A percentile compares a stretch with the other conserved stretches of the same genome.
phyloP scores from a whole-genome alignment of 2,329 filamentous ascomycete species.

The Botrytis squamosa region DNA sequence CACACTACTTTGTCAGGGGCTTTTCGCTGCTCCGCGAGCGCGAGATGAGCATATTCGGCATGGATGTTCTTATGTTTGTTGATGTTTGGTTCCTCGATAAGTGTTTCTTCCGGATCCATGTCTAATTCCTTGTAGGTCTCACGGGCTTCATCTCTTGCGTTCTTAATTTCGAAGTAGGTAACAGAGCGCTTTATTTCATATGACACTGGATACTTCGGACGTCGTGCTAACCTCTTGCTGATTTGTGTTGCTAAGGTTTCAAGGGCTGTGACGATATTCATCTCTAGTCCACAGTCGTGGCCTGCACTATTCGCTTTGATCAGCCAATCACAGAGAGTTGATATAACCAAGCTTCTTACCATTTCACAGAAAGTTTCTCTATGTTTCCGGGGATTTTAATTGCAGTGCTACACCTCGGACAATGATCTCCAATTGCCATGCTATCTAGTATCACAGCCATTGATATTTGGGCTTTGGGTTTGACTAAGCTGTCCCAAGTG shows the following conservation, averaged over 20 bases:
- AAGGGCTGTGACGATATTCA: neutral
- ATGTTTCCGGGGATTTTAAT: neutral
- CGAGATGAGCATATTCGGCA: neutral
- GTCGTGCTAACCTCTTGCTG: neutral
- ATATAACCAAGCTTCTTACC: neutral
- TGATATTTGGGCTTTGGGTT: neutral
- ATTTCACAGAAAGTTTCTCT: neutral
- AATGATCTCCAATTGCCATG: neutral
- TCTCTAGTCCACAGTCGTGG: neutral
- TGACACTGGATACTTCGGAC: neutral
- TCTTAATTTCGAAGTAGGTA: neutral
- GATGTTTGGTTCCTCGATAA: neutral
- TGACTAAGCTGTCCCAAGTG: neutral
- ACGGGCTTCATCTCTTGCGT: neutral
- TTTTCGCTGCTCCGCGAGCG: neutral
- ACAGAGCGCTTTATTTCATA: neutral
- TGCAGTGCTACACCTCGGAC: neutral
- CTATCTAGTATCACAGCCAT: conserved; percentile 1
- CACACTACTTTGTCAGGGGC: neutral
- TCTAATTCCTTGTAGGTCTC: neutral
- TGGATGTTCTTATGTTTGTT: neutral
- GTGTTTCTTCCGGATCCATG: neutral
- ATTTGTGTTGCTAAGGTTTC: neutral
- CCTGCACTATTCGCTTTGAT: neutral
- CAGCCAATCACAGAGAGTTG: neutral